A percentile compares a stretch with the other conserved stretches of the same genome.
Conservation (phyloP, 305 asterid genomes). For the Fraxinus floribunda region DNA sequence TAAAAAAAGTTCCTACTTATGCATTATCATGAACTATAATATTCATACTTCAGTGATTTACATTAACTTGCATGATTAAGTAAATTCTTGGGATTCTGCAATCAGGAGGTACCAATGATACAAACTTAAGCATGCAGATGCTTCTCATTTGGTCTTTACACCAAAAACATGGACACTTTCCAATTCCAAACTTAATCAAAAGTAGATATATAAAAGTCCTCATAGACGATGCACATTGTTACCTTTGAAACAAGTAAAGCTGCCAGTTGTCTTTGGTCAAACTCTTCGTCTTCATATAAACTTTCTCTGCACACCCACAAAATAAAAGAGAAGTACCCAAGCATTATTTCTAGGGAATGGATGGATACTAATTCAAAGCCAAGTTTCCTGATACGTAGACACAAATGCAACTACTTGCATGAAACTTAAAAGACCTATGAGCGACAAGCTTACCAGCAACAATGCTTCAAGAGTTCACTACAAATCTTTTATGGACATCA, state of each 20-base stretch:
- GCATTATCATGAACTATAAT: neutral
- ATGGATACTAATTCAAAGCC: neutral
- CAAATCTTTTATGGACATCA: neutral
- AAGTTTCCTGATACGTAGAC: neutral
- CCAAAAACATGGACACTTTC: neutral
- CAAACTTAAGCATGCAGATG: neutral
- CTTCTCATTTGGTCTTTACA: neutral
- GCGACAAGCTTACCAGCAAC: neutral
- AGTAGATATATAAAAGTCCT: neutral
- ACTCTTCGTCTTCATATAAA: conserved; percentile 86
- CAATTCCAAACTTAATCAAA: neutral
- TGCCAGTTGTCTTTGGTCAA: conserved; percentile 88
- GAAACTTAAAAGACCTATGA: neutral
- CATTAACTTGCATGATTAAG: neutral
- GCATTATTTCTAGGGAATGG: neutral
- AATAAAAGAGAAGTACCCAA: neutral
- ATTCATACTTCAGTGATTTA: neutral
- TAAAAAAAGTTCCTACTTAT: neutral
- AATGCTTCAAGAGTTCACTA: neutral
- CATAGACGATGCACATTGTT: neutral
- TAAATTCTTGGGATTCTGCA: neutral
- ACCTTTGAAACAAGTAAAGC: conserved; percentile 87
- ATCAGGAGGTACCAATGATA: neutral
- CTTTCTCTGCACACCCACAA: conserved; percentile 61
- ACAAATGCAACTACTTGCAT: neutral